Base-by-base conservation (phyloP, 2,329 filamentous ascomycete genomes). In the Lachnellula suecica region DNA sequence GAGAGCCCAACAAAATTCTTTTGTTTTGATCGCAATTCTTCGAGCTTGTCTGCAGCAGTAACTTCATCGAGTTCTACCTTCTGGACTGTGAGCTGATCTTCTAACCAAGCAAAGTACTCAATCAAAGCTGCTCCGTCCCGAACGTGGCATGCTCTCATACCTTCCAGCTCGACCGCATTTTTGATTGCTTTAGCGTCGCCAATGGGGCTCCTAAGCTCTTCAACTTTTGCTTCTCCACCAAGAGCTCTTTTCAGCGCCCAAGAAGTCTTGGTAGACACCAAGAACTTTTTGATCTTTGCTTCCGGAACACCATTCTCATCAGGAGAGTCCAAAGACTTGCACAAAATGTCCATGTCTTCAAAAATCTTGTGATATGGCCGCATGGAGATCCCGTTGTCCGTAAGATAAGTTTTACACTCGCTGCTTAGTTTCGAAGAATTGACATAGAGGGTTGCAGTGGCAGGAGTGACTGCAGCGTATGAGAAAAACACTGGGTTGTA, bases 401-500 rank as follows among this genome's bases (percentile, higher is more conserved):
- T 76, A 11, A 99, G 80, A 60, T 96, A 89, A 13, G 77, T 75
- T 61, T 81, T 83, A 52, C 84, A 86, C 44, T 89, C 83, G 3
- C 79, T 73, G 29, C 79, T 84, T 24, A 97, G 72, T 70, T 97
- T 96, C 13, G 82, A 79, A 11, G 85, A 81, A 65, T 97, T 88
- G 53, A 97, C 77, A 66, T 97, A 99, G 4, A 99, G 79, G 1
- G 85, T 91, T 22, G 87, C 89, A 2, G 83, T 77, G 10, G 79
- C 85, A 2, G 85, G 83, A 2, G 94, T 97, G 57, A 99, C 76
- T 38, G 94, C 81, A 41, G 93, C 93, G 66, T 97, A 99, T 15
- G 93, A 94, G 73, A 97, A 97, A 77, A 99, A 97, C 45, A 99
- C 94, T 0, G 94, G 94, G 68, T 99, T 99, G 75, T 94, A 99